These are phyloP conservation scores for Pterulicium gracile DNA, from an alignment of 1,284 basidiomycete genomes.

Conservation along the genomic window DNA sequence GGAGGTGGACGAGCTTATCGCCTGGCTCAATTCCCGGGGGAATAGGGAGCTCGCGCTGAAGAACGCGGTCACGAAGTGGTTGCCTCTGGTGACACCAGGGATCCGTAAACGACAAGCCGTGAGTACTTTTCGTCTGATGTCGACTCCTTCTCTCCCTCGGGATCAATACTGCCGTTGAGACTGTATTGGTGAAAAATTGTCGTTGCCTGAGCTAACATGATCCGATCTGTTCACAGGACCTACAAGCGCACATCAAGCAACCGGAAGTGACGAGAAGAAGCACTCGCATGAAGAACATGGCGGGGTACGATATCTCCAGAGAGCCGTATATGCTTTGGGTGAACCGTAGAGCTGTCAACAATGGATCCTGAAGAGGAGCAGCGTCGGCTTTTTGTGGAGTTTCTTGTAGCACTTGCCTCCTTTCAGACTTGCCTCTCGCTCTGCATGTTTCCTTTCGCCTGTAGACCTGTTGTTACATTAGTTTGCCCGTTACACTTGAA, in stretches of 20 bases:
- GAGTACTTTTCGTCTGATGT: slow-evolving; percentile 19
- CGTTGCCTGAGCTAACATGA: slow-evolving; percentile 1
- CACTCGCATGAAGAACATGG: slow-evolving; percentile 49
- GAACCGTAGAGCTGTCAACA: slow-evolving; percentile 50
- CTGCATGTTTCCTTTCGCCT: too few relatives aligned
- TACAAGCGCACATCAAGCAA: slow-evolving; percentile 51
- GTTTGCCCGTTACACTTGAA: too few relatives aligned
- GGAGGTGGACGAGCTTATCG: slow-evolving; percentile 75
- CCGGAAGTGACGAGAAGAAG: slow-evolving; percentile 72
- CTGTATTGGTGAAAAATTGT: too few relatives aligned
- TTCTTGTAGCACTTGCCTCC: too few relatives aligned
- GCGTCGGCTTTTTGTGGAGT: too few relatives aligned
- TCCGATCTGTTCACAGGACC: slow-evolving; percentile 36
- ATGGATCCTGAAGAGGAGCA: too few relatives aligned
- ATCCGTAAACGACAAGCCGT: slow-evolving; percentile 67
- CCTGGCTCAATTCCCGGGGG: slow-evolving; percentile 90
- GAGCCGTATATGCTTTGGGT: slow-evolving; percentile 81
- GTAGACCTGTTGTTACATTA: too few relatives aligned
- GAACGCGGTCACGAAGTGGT: slow-evolving; percentile 75
- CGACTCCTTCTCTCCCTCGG: background rate
- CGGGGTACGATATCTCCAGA: slow-evolving; percentile 50
- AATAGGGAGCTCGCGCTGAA: slow-evolving; percentile 80
- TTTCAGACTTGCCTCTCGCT: too few relatives aligned
- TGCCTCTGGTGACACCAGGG: slow-evolving; percentile 74
- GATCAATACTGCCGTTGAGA: background rate